These are phyloP conservation scores for Periglandula ipomoeae DNA, from an alignment of 2,329 filamentous ascomycete genomes.

Conservation along the genomic window DNA sequence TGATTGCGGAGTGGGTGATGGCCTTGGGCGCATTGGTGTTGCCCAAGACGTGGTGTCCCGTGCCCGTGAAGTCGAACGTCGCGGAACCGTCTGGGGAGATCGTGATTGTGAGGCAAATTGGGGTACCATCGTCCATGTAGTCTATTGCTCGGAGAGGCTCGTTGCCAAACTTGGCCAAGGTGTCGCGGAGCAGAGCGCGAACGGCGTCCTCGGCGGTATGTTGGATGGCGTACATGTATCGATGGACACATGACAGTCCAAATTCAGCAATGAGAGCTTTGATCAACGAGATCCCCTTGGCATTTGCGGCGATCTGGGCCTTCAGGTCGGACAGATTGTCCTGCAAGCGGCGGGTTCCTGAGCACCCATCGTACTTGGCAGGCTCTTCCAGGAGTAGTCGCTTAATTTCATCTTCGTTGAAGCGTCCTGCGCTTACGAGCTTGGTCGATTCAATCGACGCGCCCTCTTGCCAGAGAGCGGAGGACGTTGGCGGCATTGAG, in stretches of 20 bases:
- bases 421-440: constrained; percentile 65
- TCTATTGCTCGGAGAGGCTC: constrained; percentile 22
- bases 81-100: constrained; percentile 70
- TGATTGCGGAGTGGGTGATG: constrained; percentile 51
- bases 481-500: constrained; percentile 71
- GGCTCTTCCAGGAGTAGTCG: constrained; percentile 66
- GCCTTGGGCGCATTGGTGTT: constrained; percentile 26
- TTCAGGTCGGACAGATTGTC: constrained; percentile 84
- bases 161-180: constrained; percentile 10
- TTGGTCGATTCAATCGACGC: constrained; percentile 57
- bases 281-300: constrained; percentile 73
- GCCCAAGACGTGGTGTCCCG: constrained; percentile 21
- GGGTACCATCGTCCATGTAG: constrained; percentile 81
- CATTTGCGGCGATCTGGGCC: constrained; percentile 79
- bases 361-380: constrained; percentile 64
- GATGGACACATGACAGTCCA: constrained; percentile 60
- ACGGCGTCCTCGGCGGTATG: constrained; percentile 50
- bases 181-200: constrained; percentile 33
- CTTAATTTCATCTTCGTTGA: constrained; percentile 68
- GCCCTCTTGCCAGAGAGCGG: constrained; percentile 55
- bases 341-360: constrained; percentile 66
- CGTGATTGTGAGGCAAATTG: constrained; percentile 64
- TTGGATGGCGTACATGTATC: constrained; percentile 37
- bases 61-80: constrained; percentile 44
- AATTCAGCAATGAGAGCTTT: constrained; percentile 64